Evolutionary conservation across 352 stramenopile species (phyloP).

Genomic region (Nothophytophthora sp.): DNA sequence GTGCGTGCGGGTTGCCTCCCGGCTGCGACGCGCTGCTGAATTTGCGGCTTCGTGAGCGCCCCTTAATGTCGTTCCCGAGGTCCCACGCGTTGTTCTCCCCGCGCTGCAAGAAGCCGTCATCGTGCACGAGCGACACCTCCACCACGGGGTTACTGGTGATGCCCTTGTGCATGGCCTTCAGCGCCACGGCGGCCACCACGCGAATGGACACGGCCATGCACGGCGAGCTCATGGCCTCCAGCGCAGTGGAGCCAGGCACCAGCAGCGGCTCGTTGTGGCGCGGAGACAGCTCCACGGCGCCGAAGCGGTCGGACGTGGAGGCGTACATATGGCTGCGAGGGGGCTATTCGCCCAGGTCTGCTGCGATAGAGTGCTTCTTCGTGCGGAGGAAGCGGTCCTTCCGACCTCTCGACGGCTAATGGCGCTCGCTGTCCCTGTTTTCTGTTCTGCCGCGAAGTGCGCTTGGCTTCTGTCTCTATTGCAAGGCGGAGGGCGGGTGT

Average conservation of each 20-base stretch:
- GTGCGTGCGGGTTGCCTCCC: constrained; percentile 18
- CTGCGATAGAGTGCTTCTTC: background rate
- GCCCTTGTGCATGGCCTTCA: constrained; percentile 69
- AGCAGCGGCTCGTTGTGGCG: constrained; percentile 59
- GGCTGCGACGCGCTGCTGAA: constrained; percentile 24
- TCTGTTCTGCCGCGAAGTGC: too few relatives aligned
- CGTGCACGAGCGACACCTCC: constrained; percentile 69
- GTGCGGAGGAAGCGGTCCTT: too few relatives aligned
- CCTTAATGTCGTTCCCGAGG: constrained; percentile 52
- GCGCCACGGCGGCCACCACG: constrained; percentile 51
- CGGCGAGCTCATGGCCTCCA: constrained; percentile 62
- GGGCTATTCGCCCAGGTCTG: too few relatives aligned
- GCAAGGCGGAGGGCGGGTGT: too few relatives aligned
- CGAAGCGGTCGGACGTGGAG: constrained; percentile 29
- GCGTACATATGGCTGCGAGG: too few relatives aligned
- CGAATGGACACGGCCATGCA: constrained; percentile 61
- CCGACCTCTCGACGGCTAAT: too few relatives aligned
- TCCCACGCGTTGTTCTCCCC: constrained; percentile 37
- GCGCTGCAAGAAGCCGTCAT: constrained; percentile 35
- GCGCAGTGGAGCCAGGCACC: constrained; percentile 47
- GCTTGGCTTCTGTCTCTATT: too few relatives aligned
- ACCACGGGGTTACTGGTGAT: constrained; percentile 73
- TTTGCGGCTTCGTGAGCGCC: constrained; percentile 7
- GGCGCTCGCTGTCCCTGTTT: too few relatives aligned
- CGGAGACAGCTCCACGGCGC: constrained; percentile 57